Evolutionary conservation across 2,329 filamentous ascomycete species (phyloP), one percentile per base, ranked within the genome.

Genomic region (Shiraia sp.): DNA sequence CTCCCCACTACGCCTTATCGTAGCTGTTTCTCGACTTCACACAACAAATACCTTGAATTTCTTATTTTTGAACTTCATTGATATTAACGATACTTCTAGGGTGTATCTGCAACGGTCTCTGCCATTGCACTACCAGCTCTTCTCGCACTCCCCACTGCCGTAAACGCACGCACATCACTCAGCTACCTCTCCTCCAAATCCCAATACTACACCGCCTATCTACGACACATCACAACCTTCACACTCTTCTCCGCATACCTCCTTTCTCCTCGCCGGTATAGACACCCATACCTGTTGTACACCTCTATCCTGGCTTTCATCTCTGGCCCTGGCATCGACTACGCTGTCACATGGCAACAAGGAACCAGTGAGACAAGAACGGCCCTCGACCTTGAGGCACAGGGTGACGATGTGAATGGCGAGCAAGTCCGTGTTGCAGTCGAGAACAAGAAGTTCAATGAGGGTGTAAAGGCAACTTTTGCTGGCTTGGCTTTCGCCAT

Each of bases 211-310:
- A 78, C 81, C 41, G 77, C 78, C 31, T 87, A 90, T 57, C 76
- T 88, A 46, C 77, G 85, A 40, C 76, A 81, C 53, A 71, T 95
- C 55, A 84, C 89, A 37, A 80, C 83, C 39, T 75, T 81, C 37
- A 83, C 88, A 22, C 84, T 96, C 61, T 74, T 89, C 55, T 79
- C 92, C 53, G 88, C 90, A 49, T 96, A 86, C 71, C 69, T 79
- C 31, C 75, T 95, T 53, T 92, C 90, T 2, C 87, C 90, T 0
- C 79, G 82, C 17, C 80, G 83, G 41, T 79, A 81, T 55, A 84
- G 87, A 65, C 92, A 97, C 67, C 92, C 92, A 0, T 97, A 96
- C 67, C 83, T 96, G 17, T 72, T 96, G 45, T 96, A 93, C 83
- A 90, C 89, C 10, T 83, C 85, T 2, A 72, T 90, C 17, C 79